Conservation (phyloP, 345 rosid genomes). For the Eucalyptus virginea region DNA sequence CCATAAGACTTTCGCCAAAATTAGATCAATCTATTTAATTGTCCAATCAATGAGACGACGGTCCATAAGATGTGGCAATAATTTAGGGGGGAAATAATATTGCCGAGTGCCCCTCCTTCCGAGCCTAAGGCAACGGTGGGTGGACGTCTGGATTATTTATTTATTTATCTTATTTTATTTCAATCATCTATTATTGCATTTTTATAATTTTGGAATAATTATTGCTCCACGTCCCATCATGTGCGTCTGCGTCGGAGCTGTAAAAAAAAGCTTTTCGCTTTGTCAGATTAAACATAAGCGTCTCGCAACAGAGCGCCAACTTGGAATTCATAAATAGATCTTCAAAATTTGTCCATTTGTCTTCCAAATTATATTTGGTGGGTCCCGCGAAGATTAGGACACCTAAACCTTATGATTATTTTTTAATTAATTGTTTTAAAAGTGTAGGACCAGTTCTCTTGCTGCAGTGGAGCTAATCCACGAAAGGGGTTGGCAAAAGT, state of each 20-base stretch:
- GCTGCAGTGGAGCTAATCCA: not conserved
- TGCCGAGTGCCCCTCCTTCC: not conserved
- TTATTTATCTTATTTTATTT: not conserved
- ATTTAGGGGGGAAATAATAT: not conserved
- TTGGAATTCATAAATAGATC: not conserved
- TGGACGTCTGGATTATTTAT: not conserved
- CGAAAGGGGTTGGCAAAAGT: not conserved
- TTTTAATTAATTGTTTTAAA: not conserved
- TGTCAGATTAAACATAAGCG: not conserved
- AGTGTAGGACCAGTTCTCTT: not conserved
- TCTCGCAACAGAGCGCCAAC: not conserved
- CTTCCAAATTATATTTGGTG: not conserved
- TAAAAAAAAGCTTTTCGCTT: not conserved
- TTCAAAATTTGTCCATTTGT: not conserved
- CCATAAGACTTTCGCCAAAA: not conserved
- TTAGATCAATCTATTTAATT: not conserved
- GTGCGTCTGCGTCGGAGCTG: not conserved
- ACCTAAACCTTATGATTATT: not conserved
- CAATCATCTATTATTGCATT: not conserved
- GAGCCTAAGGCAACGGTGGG: not conserved
- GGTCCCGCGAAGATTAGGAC: not conserved
- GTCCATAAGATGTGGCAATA: not conserved
- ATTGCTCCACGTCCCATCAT: not conserved
- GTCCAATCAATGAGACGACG: not conserved
- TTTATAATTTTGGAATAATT: not conserved